Evolutionary conservation across 805 yeast genomes (phyloP), one percentile per base, ranked within the genome.

Genomic region (Sungouiella blattae): DNA sequence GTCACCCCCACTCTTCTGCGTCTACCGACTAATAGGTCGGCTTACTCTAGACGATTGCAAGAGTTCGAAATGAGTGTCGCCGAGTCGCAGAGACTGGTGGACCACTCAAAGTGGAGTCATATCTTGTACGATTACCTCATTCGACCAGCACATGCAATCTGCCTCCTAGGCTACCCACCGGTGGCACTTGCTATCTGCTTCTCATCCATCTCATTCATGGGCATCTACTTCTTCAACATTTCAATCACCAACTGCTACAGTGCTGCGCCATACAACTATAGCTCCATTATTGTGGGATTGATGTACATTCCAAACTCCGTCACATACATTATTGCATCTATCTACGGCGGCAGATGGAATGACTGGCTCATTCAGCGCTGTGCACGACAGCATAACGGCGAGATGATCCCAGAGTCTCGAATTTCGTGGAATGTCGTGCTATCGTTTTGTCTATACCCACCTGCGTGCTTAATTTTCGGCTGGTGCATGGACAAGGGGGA

Each of bases 231-330:
- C 43, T 76, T 85, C 50, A 87, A 87, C 60, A 70, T 86, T 75
- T 71, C 91, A 4, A 64, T 87, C 28, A 71, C 89, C 30, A 72
- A 75, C 49, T 70, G 69, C 34, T 87, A 78, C 57, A 63, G 84
- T 0, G 50, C 71, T 14, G 57, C 62, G 0, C 96, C 96, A 3
- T 87, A 87, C 57, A 75, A 78, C 49, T 87, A 83, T 67, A 62
- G 67, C 22, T 60, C 84, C 0, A 58, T 85, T 32, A 68, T 80
- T 37, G 72, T 82, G 32, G 96, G 96, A 22, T 66, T 87, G 18
- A 69, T 84, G 37, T 87, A 85, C 61, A 78, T 87, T 22, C 95
- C 96, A 24, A 87, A 87, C 56, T 85, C 95, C 0, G 74, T 85
- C 17, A 76, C 89, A 0, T 87, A 86, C 52, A 59, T 87, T 24